phyloP scores from a whole-genome alignment of 805 yeast species.

The Saccharomycopsis amapae region DNA sequence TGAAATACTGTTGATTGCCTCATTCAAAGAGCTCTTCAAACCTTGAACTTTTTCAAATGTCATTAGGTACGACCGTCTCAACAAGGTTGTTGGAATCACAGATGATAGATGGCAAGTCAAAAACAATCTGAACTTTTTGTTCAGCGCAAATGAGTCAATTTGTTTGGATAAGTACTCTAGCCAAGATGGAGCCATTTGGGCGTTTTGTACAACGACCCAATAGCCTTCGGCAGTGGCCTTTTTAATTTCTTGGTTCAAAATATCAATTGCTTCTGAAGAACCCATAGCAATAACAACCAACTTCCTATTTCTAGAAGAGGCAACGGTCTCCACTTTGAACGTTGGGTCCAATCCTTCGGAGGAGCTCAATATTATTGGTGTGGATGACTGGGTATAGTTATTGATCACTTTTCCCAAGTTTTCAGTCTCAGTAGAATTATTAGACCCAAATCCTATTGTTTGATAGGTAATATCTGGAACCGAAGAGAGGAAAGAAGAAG shows the following conservation, averaged over 20 bases:
- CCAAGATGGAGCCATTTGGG: constrained; percentile 68
- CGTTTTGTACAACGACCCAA: constrained; percentile 77
- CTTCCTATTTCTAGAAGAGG: constrained; percentile 27
- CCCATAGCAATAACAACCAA: constrained; percentile 62
- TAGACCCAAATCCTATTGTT: background rate
- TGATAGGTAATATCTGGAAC: constrained; percentile 2
- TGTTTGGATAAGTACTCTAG: constrained; percentile 44
- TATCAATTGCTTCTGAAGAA: constrained; percentile 52
- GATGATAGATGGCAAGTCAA: constrained; percentile 52
- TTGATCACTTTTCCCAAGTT: background rate
- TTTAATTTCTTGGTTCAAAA: constrained; percentile 49
- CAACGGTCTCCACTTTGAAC: constrained; percentile 40
- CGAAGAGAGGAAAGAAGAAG: background rate
- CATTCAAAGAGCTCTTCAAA: constrained; percentile 40
- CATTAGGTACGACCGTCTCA: constrained; percentile 48
- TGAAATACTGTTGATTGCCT: constrained; percentile 28
- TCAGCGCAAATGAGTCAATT: constrained; percentile 30
- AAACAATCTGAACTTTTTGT: constrained; percentile 45
- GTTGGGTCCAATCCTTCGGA: constrained; percentile 65
- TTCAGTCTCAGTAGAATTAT: constrained; percentile 1
- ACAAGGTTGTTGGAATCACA: constrained; percentile 46
- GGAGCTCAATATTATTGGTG: constrained; percentile 48
- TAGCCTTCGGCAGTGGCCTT: constrained; percentile 40
- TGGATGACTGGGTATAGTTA: constrained; percentile 17
- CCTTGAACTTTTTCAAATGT: constrained; percentile 60